Evolutionary conservation across 1,139 yeast genomes (phyloP).

Genomic region (Sugiyamaella neomexicana): DNA sequence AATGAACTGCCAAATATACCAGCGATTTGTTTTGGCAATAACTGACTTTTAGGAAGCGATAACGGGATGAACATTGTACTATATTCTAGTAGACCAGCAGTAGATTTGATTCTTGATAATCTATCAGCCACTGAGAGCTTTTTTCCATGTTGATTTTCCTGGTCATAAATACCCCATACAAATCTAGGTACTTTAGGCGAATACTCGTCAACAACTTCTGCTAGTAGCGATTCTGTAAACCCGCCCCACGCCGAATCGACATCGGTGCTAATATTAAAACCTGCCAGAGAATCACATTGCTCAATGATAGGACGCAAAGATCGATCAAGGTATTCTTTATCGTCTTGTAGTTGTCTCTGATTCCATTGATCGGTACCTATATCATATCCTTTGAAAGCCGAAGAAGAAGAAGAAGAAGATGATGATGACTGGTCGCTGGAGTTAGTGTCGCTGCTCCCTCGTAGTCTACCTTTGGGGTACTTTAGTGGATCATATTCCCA

Average conservation of each 20-base stretch:
- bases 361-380: constrained; percentile 53
- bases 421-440: too few species aligned
- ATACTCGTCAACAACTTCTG: constrained; percentile 66
- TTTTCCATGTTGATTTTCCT: not conserved
- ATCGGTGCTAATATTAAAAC: constrained; percentile 67
- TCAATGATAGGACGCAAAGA: constrained; percentile 68
- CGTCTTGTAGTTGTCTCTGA: constrained; percentile 35
- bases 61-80: constrained; percentile 58
- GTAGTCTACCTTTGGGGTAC: constrained; percentile 45
- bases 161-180: constrained; percentile 51
- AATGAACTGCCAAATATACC: constrained; percentile 1
- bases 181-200: constrained; percentile 58
- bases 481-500: constrained; percentile 54
- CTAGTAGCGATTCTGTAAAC: constrained; percentile 54
- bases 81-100: constrained; percentile 47
- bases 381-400: constrained; percentile 45
- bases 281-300: constrained; percentile 70
- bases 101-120: constrained; percentile 50
- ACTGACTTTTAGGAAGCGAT: constrained; percentile 28
- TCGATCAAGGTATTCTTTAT: constrained; percentile 55
- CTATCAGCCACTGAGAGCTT: constrained; percentile 27
- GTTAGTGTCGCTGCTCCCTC: constrained; percentile 35
- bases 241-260: constrained; percentile 87
- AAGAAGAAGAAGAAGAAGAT: constrained; percentile 31
- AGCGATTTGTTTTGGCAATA: not conserved